A percentile compares a stretch with the other conserved stretches of the same genome.
Conservation (phyloP, 495 filamentous ascomycete genomes). For the Xylaria telfairii region DNA sequence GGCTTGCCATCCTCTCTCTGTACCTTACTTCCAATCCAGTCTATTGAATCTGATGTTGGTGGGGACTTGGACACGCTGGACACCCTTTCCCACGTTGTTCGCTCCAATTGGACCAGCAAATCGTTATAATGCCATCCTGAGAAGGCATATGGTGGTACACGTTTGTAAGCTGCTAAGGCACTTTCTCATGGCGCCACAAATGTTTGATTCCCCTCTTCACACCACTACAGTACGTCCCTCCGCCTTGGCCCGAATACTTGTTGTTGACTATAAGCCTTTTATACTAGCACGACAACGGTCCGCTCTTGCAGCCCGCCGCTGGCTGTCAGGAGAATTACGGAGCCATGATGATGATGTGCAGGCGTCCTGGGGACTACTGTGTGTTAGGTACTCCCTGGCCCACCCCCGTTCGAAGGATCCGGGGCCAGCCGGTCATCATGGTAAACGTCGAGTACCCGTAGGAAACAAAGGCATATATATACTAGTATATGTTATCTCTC, state of each 20-base stretch:
- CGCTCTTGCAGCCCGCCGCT: constrained; percentile 26
- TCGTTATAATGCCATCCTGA: constrained; percentile 20
- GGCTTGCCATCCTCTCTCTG: constrained; percentile 9
- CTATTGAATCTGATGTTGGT: constrained; percentile 24
- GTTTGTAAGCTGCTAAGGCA: constrained; percentile 17
- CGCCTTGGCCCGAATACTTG: constrained; percentile 14
- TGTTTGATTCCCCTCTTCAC: neutral
- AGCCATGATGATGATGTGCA: constrained; percentile 27
- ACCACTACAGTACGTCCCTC: constrained; percentile 7
- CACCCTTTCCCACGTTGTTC: constrained; percentile 29
- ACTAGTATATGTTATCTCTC: too few relatives aligned
- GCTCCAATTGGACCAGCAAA: constrained; percentile 29
- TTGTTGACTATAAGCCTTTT: constrained; percentile 18
- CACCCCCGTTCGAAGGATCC: constrained; percentile 23
- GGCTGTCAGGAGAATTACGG: constrained; percentile 19
- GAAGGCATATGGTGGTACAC: constrained; percentile 5
- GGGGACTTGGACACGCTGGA: constrained; percentile 24
- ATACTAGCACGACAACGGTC: constrained; percentile 31
- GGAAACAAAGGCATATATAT: neutral
- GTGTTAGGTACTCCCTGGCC: constrained; percentile 2
- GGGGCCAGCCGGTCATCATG: constrained; percentile 7
- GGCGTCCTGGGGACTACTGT: constrained; percentile 2
- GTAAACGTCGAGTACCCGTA: neutral
- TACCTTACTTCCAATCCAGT: constrained; percentile 17
- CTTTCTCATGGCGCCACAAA: constrained; percentile 21